Evolutionary conservation across 805 yeast species (phyloP).

Genomic region (Vanderwaltozyma yarrowii): DNA sequence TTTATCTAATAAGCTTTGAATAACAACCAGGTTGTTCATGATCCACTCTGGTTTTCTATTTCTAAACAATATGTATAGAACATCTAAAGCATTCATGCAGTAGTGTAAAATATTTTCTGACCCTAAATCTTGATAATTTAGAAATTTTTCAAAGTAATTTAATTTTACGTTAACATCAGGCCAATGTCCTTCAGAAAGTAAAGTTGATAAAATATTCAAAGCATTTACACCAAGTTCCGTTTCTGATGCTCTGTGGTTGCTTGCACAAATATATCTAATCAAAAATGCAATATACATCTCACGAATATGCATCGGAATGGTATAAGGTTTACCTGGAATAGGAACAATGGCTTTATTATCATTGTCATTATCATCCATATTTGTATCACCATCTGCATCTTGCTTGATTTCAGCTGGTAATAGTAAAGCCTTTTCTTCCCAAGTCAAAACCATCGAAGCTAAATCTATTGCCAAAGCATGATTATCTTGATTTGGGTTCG

Average conservation of each 20-base stretch:
- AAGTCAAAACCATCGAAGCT: slow-evolving; percentile 71
- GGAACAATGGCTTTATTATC: neutral
- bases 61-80: slow-evolving; percentile 69
- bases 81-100: slow-evolving; percentile 86
- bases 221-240: slow-evolving; percentile 76
- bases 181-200: slow-evolving; percentile 71
- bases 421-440: slow-evolving; percentile 57
- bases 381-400: slow-evolving; percentile 21
- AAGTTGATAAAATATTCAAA: slow-evolving; percentile 60
- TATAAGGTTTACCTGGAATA: slow-evolving; percentile 1
- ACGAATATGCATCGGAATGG: slow-evolving; percentile 57
- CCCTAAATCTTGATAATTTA: slow-evolving; percentile 66
- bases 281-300: slow-evolving; percentile 87
- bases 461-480: slow-evolving; percentile 82
- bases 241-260: slow-evolving; percentile 77
- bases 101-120: slow-evolving; percentile 62
- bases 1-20: slow-evolving; percentile 69
- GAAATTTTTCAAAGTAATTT: slow-evolving; percentile 77
- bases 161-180: slow-evolving; percentile 80
- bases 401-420: slow-evolving; percentile 4
- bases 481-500: slow-evolving; percentile 70
- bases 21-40: slow-evolving; percentile 51
- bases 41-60: slow-evolving; percentile 78
- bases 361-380: slow-evolving; percentile 18
- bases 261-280: slow-evolving; percentile 78